Base-by-base conservation (phyloP, 2,329 filamentous ascomycete species). In the Exophiala mesophila region DNA sequence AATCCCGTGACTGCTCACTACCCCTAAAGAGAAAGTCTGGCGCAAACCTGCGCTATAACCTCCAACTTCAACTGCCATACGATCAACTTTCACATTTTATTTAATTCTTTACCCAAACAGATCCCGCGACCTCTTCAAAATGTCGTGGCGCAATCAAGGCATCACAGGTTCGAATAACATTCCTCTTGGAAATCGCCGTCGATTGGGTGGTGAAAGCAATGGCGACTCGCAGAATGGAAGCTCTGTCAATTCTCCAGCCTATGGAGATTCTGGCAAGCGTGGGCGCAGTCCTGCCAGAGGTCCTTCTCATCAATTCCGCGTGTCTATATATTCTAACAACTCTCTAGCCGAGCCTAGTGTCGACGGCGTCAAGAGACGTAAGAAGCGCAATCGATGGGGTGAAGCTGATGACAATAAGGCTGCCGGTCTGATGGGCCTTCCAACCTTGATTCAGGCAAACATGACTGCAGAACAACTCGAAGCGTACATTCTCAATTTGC, bases 381-480 rank as follows among this genome's bases (percentile, higher is more conserved):
- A 94, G 82, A 97, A 96, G 83, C 85, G 90, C 65, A 98, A 98
- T 66, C 83, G 92, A 63, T 98, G 92, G 92, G 92, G 92, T 55
- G 90, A 97, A 68, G 87, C 87, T 49, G 84, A 88, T 41, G 92
- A 98, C 70, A 98, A 98, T 72, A 98, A 98, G 76, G 92, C 92
- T 47, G 92, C 92, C 44, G 92, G 92, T 54, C 76, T 98, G 50
- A 97, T 98, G 89, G 92, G 92, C 44, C 76, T 98, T 55, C 88
- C 92, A 19, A 98, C 92, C 12, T 88, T 90, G 60, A 97, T 98
- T 65, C 82, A 90, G 67, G 88, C 89, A 51, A 89, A 90, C 69
- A 98, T 98, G 88, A 98, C 92, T 42, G 90, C 84, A 62, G 92
- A 98, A 69, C 92, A 98, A 74, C 80, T 97, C 41, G 92, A 98